phyloP scores from a whole-genome alignment of 1,139 yeast species.

The Saccharomycopsis hybrid region DNA sequence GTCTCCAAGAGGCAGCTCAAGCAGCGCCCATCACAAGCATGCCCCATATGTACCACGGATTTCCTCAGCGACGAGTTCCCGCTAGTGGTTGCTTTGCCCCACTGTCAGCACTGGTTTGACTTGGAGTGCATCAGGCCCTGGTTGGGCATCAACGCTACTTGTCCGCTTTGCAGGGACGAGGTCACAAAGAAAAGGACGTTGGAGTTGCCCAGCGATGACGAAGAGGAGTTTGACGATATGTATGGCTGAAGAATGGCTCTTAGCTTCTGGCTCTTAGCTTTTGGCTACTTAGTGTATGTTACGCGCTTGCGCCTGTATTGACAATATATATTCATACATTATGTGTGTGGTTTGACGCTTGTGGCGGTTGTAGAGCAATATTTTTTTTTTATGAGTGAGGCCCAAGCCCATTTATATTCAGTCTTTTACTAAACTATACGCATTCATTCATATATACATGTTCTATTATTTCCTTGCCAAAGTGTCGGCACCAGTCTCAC shows the following conservation, averaged over 20 bases:
- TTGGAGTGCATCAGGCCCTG: slow-evolving; percentile 89
- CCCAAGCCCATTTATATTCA: no score
- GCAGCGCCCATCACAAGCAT: slow-evolving; percentile 42
- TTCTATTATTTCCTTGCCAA: no score
- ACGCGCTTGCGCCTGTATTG: no score
- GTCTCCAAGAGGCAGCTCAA: slow-evolving; percentile 46
- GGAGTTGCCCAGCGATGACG: slow-evolving; percentile 51
- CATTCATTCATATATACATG: no score
- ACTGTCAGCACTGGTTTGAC: slow-evolving; percentile 76
- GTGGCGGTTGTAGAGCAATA: no score
- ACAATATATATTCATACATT: no score
- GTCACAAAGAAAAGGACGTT: slow-evolving; percentile 45
- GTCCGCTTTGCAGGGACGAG: slow-evolving; percentile 83
- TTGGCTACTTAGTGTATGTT: no score
- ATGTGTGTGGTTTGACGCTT: no score
- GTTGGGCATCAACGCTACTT: slow-evolving; percentile 72
- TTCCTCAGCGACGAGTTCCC: slow-evolving; percentile 74
- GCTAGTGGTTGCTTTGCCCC: slow-evolving; percentile 68
- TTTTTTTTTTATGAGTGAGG: no score
- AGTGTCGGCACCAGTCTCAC: no score
- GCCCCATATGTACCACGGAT: slow-evolving; percentile 79
- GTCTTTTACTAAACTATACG: no score
- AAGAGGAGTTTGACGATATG: slow-evolving; percentile 69
- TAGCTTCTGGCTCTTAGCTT: no score
- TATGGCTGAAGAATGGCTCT: slow-evolving; percentile 42